Evolutionary conservation across 2,329 filamentous ascomycete genomes (phyloP).

Genomic region (Fusarium subglutinans): DNA sequence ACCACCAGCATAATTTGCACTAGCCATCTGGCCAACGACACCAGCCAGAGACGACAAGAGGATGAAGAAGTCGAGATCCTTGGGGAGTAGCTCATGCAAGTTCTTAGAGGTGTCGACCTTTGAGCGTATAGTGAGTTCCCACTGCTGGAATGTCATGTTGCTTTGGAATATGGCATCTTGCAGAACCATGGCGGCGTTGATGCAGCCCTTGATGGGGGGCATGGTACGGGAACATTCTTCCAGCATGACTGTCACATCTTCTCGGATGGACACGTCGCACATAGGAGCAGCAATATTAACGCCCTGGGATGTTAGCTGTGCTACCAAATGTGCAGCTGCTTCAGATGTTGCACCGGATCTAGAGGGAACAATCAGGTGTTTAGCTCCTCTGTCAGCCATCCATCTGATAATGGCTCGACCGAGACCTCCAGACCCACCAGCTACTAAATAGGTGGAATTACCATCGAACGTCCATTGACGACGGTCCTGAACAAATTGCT

Average conservation of each 20-base stretch:
- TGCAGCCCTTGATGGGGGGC: conserved; percentile 35
- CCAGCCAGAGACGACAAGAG: conserved; percentile 32
- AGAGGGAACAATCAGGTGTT: conserved; percentile 43
- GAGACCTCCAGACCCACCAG: conserved; percentile 36
- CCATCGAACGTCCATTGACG: not conserved
- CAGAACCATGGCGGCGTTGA: conserved; percentile 14
- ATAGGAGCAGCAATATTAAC: not conserved
- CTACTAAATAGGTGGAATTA: conserved; percentile 24
- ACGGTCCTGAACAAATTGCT: not conserved
- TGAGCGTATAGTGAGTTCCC: conserved; percentile 37
- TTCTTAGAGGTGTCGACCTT: conserved; percentile 48
- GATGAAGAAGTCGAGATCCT: not conserved
- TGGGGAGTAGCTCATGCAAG: not conserved
- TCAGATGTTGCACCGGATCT: conserved; percentile 39
- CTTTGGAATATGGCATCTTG: conserved; percentile 31
- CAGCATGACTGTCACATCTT: not conserved
- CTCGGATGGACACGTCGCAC: not conserved
- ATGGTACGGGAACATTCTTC: conserved; percentile 26
- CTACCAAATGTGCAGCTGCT: conserved; percentile 31
- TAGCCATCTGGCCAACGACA: conserved; percentile 45
- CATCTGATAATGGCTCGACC: conserved; percentile 35
- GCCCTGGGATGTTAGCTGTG: not conserved
- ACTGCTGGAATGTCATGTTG: conserved; percentile 48
- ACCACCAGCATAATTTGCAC: conserved; percentile 53
- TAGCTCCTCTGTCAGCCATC: conserved; percentile 33